Evolutionary conservation across 2,329 filamentous ascomycete species (phyloP).

Genomic region (Fusarium sp.): DNA sequence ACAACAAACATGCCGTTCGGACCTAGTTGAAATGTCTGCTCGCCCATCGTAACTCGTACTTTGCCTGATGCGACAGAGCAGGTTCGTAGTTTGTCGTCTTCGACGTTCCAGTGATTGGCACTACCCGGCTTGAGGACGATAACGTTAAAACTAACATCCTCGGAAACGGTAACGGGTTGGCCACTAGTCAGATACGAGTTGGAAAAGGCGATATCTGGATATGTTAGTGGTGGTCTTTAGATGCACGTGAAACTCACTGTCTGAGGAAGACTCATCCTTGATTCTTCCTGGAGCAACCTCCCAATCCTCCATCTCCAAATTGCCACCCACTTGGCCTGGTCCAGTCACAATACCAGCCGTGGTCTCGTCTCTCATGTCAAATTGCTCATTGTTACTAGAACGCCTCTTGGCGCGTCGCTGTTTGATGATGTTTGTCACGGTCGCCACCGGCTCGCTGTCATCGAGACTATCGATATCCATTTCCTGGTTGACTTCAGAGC

Average conservation of each 20-base stretch:
- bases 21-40: constrained; percentile 55
- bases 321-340: constrained; percentile 9
- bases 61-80: constrained; percentile 57
- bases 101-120: constrained; percentile 46
- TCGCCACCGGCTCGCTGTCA: background rate
- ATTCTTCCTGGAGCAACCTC: constrained; percentile 58
- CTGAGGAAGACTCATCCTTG: constrained; percentile 41
- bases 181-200: constrained; percentile 54
- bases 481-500: background rate
- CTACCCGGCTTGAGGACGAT: constrained; percentile 54
- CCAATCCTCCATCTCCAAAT: constrained; percentile 56
- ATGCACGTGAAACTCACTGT: constrained; percentile 49
- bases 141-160: constrained; percentile 55
- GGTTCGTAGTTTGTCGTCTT: constrained; percentile 49
- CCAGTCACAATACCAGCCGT: background rate
- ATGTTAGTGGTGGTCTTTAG: background rate
- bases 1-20: constrained; percentile 59
- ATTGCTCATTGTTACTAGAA: background rate
- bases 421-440: background rate
- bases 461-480: constrained; percentile 22
- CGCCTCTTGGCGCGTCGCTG: background rate
- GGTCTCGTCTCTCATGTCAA: background rate
- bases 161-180: constrained; percentile 50
- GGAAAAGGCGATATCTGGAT: constrained; percentile 57
- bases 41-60: constrained; percentile 52